Evolutionary conservation across 257 asterid species (phyloP), one percentile per base, ranked within the genome.

Genomic region (Plantago elongata): DNA sequence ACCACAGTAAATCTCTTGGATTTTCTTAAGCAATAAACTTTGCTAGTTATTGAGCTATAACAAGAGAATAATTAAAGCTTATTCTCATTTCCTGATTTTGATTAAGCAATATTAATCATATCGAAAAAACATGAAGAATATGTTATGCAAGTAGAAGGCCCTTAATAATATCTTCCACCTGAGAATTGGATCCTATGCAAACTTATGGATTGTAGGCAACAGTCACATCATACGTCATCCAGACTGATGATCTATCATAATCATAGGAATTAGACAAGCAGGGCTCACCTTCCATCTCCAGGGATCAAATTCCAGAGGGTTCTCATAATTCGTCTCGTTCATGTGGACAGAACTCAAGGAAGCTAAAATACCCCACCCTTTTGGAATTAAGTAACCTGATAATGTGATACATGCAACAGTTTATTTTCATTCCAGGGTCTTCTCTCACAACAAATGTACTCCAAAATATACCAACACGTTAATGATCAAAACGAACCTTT

Each of bases 351-450:
- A 85, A 67, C 84, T 85, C 71, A 93, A 81, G 9, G 97, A 87
- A 3, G 99, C 81, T 75, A 93, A 64, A 34, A 87, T 92, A 61
- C 90, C 79, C 95, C 97, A 87, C 48, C 97, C 99, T 78, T 87
- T 79, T 4, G 99, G 99, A 80, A 93, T 93, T 61, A 93, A 78
- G 82, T 83, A 77, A 60, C 89, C 99, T 92, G 76, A 15, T 69
- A 48, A 54, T 1, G 17, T 0, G 61, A 34, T 14, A n/a, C n/a
- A 17, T 5, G 4, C 29, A 8, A 15, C 2, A 16, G n/a, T 30
- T 45, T 11, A 40, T 9, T 5, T 11, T 9, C 16, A 18, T 54
- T 13, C 27, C 1, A 2, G 27, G 27, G 1, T 22, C 27, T 22
- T 22, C 27, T 22, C 27, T 22, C 2, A 22, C 27, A 22, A 22